These are phyloP conservation scores for Exophiala spinifera DNA, from an alignment of 2,329 filamentous ascomycete species.

Conservation along the genomic window DNA sequence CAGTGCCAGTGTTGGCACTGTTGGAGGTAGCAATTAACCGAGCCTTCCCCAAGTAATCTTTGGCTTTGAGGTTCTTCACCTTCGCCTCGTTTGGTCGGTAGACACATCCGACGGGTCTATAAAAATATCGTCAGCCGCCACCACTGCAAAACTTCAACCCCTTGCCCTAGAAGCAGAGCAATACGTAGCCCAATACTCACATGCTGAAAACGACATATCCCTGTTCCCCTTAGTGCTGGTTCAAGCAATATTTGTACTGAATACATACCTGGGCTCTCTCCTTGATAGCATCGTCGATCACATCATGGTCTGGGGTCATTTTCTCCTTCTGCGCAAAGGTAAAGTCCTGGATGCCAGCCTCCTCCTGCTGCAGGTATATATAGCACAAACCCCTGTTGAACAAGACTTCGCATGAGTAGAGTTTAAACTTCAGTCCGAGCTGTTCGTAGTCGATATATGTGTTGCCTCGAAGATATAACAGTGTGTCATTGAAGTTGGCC, in stretches of 20 bases:
- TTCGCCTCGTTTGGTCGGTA: constrained; percentile 97
- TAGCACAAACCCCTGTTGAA: constrained; percentile 98
- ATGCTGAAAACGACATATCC: constrained; percentile 85
- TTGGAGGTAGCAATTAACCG: constrained; percentile 86
- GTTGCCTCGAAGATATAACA: constrained; percentile 91
- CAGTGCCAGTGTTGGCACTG: constrained; percentile 73
- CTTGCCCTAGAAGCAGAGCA: not conserved
- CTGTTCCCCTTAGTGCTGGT: constrained; percentile 44
- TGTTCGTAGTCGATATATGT: constrained; percentile 98
- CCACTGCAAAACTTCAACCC: not conserved
- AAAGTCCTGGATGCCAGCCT: constrained; percentile 86
- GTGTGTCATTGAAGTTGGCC: constrained; percentile 97
- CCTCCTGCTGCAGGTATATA: constrained; percentile 90
- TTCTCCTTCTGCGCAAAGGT: constrained; percentile 91
- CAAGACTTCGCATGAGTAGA: constrained; percentile 95
- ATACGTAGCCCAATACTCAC: constrained; percentile 9
- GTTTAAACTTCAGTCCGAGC: constrained; percentile 87
- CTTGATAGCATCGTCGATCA: constrained; percentile 93
- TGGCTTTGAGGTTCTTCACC: constrained; percentile 95
- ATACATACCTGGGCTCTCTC: constrained; percentile 82
- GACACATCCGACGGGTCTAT: constrained; percentile 90
- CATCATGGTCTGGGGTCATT: constrained; percentile 91
- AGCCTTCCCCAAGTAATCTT: constrained; percentile 97
- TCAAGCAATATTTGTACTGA: not conserved
- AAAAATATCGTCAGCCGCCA: constrained; percentile 38